These are phyloP conservation scores for Daldinia vernicosa DNA, from an alignment of 495 filamentous ascomycete species.

Conservation along the genomic window DNA sequence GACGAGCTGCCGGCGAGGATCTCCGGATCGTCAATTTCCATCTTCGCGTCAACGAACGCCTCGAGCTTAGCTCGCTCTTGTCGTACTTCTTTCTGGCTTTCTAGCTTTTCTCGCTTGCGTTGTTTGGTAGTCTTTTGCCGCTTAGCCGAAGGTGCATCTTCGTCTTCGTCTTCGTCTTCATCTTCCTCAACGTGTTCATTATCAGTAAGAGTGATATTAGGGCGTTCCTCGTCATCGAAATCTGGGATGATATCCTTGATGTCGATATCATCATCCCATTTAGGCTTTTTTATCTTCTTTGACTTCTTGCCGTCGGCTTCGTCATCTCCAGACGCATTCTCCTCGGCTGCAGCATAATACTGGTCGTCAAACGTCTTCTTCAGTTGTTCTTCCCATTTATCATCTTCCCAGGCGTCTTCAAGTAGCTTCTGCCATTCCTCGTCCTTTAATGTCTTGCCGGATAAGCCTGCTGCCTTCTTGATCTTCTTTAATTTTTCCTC, in stretches of 20 bases:
- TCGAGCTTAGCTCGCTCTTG: conserved; percentile 85
- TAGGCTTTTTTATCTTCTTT: conserved; percentile 82
- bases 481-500: conserved; percentile 84
- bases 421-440: conserved; percentile 83
- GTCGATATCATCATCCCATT: conserved; percentile 96
- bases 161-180: conserved; percentile 46
- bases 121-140: conserved; percentile 72
- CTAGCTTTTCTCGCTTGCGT: conserved; percentile 69
- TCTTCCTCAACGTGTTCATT: conserved; percentile 46
- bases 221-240: conserved; percentile 70
- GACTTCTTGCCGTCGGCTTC: conserved; percentile 15
- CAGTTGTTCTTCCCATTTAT: conserved; percentile 90
- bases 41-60: conserved; percentile 81
- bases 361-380: conserved; percentile 81
- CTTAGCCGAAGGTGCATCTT: conserved; percentile 55
- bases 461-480: conserved; percentile 84
- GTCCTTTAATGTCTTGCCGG: conserved; percentile 71
- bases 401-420: conserved; percentile 85
- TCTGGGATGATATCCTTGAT: conserved; percentile 91
- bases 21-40: conserved; percentile 73
- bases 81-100: conserved; percentile 76
- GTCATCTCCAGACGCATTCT: conserved; percentile 56
- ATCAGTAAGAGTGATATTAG: conserved; percentile 64
- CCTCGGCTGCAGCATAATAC: conserved; percentile 79
- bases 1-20: conserved; percentile 54